Evolutionary conservation across 371 early-diverging fungal genomes (phyloP).

Genomic region (Chytridiales sp.): DNA sequence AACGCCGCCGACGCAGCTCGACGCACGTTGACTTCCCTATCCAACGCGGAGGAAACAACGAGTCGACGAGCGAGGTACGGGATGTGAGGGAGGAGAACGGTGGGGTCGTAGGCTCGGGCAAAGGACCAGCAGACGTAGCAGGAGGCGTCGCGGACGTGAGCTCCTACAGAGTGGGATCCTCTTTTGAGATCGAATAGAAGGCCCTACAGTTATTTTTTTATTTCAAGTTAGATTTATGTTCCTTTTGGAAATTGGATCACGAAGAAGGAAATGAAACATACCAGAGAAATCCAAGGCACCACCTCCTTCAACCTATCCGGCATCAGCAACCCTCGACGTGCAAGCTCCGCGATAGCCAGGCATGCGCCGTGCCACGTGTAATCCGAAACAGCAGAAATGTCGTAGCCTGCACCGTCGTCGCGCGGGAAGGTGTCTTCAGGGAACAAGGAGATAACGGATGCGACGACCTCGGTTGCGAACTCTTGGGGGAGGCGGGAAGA

Average conservation of each 20-base stretch:
- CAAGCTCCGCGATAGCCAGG: conserved; percentile 89
- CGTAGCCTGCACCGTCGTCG: conserved; percentile 33
- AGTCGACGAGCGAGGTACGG: conserved; percentile 67
- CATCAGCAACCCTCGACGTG: conserved; percentile 79
- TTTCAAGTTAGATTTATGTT: background rate
- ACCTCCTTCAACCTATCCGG: conserved; percentile 65
- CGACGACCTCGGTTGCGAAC: conserved; percentile 79
- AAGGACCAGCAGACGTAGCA: conserved; percentile 97
- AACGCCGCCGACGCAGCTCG: conserved; percentile 96
- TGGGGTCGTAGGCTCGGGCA: conserved; percentile 85
- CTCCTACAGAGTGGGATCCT: conserved; percentile 85
- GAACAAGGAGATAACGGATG: conserved; percentile 71
- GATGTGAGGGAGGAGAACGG: conserved; percentile 62
- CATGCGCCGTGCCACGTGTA: conserved; percentile 93
- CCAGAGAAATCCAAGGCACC: conserved; percentile 73
- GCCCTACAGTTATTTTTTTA: conserved; percentile 49
- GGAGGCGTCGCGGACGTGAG: conserved; percentile 94
- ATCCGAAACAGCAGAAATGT: conserved; percentile 83
- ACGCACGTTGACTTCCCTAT: conserved; percentile 91
- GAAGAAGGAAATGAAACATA: conserved; percentile 19
- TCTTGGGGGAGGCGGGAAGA: conserved; percentile 75
- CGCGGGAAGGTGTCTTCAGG: conserved; percentile 30
- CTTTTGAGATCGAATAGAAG: conserved; percentile 84
- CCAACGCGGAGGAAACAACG: conserved; percentile 74
- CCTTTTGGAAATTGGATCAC: background rate